Percentiles rank a stretch among this genome's conserved stretches.
Conservation (phyloP, 225 moss, liverwort and hornwort genomes). For the Neckera pumila region DNA sequence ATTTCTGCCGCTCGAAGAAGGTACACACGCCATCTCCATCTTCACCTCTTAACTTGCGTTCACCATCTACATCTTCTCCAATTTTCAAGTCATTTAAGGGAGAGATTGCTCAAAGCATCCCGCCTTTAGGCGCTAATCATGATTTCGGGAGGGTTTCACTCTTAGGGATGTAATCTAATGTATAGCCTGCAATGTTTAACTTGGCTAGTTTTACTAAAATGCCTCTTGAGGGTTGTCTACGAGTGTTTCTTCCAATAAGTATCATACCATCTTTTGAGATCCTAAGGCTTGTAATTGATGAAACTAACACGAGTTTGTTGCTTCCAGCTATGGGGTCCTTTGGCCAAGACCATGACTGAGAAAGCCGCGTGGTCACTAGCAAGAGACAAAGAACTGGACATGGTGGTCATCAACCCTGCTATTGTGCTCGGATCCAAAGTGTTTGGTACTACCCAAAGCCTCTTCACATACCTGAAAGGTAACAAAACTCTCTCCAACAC, state of each 20-base stretch:
- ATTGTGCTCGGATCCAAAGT: constrained; percentile 47
- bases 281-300: not conserved
- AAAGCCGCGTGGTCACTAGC: constrained; percentile 89
- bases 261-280: not conserved
- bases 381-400: constrained; percentile 69
- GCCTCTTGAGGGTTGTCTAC: no score
- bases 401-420: constrained; percentile 92
- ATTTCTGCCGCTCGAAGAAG: constrained; percentile 79
- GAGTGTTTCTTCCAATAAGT: not conserved
- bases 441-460: constrained; percentile 33
- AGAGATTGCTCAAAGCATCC: not conserved
- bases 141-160: not conserved
- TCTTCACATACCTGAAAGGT: constrained; percentile 53
- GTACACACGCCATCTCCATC: not conserved
- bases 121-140: not conserved
- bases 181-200: no score
- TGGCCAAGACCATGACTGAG: constrained; percentile 76
- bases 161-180: not conserved
- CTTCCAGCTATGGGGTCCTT: constrained; percentile 73
- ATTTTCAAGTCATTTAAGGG: not conserved
- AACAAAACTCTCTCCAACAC: not conserved
- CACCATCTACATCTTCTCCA: not conserved
- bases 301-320: not conserved
- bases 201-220: not conserved
- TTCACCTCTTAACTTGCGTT: not conserved